Conservation (phyloP, 768 basidiomycete genomes). For the Russula ochroleuca region DNA sequence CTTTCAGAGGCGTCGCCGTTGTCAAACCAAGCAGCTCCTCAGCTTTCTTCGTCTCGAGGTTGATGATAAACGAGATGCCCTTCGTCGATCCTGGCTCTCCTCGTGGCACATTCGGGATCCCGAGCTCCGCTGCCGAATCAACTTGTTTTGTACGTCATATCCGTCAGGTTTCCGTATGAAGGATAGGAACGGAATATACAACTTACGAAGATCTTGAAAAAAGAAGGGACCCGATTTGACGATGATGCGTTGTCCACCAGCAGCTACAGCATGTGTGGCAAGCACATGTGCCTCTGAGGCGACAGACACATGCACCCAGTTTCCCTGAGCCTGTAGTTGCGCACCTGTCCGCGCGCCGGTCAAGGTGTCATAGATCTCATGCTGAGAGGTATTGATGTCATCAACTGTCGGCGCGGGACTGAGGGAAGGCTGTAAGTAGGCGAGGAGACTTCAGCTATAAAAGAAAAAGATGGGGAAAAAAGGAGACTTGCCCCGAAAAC, state of each 20-base stretch:
- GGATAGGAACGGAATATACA: not conserved
- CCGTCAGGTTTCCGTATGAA: not conserved
- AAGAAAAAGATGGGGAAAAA: not conserved
- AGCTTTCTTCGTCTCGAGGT: conserved; percentile 8
- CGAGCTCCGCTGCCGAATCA: conserved; percentile 17
- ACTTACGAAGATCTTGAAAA: conserved; percentile 19
- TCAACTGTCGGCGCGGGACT: conserved; percentile 14
- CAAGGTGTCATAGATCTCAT: conserved; percentile 12
- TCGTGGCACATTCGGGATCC: conserved; percentile 8
- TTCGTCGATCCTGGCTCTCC: conserved; percentile 14
- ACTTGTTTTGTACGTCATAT: not conserved
- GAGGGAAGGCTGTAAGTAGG: conserved; percentile 33
- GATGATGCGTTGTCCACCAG: conserved; percentile 20
- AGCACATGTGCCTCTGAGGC: conserved; percentile 19
- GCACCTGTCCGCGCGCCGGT: not conserved
- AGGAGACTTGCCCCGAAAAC: conserved; percentile 14
- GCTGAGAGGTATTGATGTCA: conserved; percentile 21
- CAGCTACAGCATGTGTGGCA: not conserved
- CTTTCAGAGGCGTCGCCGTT: conserved; percentile 5
- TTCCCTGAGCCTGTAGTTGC: not conserved
- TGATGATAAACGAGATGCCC: not conserved
- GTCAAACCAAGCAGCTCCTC: conserved; percentile 12
- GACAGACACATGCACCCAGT: conserved; percentile 12
- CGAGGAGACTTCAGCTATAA: not conserved
- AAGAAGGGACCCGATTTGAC: conserved; percentile 13